A percentile compares a stretch with the other conserved stretches of the same genome.
phyloP scores from a whole-genome alignment of 1,139 yeast species.

The Kodamaea alishanica region DNA sequence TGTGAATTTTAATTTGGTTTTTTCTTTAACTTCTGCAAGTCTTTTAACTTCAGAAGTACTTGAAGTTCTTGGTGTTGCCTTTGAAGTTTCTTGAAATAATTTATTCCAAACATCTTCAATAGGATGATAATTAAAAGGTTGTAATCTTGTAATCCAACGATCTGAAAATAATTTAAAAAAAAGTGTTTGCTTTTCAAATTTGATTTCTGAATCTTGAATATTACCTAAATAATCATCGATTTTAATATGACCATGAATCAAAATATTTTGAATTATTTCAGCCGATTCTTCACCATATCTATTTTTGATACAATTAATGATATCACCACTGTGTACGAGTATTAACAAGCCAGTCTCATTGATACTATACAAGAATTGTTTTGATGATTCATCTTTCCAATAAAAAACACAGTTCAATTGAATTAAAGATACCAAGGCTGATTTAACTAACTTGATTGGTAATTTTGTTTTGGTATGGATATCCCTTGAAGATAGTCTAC shows the following conservation, averaged over 20 bases:
- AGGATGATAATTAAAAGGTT: conserved; percentile 47
- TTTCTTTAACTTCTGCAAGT: conserved; percentile 59
- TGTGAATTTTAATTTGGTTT: conserved; percentile 46
- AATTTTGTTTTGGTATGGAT: conserved; percentile 39
- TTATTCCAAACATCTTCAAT: conserved; percentile 55
- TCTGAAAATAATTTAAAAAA: conserved; percentile 49
- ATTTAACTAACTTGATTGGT: conserved; percentile 45
- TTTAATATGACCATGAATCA: conserved; percentile 61
- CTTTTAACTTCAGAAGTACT: conserved; percentile 60
- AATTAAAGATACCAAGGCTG: conserved; percentile 59
- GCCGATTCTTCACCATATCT: conserved; percentile 49
- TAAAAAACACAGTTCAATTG: conserved; percentile 62
- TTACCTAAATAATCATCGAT: conserved; percentile 54
- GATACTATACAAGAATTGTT: conserved; percentile 51
- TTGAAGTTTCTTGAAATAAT: conserved; percentile 50
- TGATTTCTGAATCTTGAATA: conserved; percentile 25
- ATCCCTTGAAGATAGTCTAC: conserved; percentile 52
- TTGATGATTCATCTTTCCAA: conserved; percentile 43
- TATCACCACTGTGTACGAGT: conserved; percentile 74
- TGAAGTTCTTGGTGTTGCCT: conserved; percentile 47
- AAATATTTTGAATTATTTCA: conserved; percentile 68
- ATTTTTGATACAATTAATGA: conserved; percentile 50
- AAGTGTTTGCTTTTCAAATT: conserved; percentile 28
- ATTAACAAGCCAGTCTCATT: conserved; percentile 62
- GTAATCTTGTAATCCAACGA: conserved; percentile 50